Evolutionary conservation across 495 filamentous ascomycete genomes (phyloP).

Genomic region (Penicillium cosmopolitanum): DNA sequence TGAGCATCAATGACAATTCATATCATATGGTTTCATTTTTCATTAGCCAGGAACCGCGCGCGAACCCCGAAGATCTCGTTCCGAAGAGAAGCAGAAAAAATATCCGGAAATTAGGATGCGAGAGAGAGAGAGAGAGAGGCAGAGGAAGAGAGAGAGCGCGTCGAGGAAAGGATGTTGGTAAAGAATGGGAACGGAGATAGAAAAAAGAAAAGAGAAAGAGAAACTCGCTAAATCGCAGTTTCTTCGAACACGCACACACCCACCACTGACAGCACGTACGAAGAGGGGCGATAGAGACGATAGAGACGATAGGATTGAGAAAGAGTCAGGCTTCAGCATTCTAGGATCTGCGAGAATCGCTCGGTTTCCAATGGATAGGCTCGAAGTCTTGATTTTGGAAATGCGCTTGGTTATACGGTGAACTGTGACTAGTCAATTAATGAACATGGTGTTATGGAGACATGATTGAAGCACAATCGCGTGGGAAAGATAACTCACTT

Average conservation of each 20-base stretch:
- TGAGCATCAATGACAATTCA: not conserved
- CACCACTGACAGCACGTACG: too few relatives aligned
- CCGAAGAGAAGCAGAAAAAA: not conserved
- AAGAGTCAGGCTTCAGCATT: not conserved
- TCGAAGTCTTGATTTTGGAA: conserved; percentile 86
- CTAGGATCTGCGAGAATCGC: conserved; percentile 38
- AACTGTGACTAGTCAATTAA: conserved; percentile 56
- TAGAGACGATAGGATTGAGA: not conserved
- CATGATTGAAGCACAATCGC: conserved; percentile 9
- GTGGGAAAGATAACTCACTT: conserved; percentile 33
- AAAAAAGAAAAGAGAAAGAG: not conserved
- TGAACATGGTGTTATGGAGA: conserved; percentile 28
- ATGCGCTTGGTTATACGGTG: conserved; percentile 80
- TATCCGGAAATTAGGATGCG: not conserved
- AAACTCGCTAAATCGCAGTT: not conserved
- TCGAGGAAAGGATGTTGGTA: conserved; percentile 2
- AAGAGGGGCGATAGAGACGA: too few relatives aligned
- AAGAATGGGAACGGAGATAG: conserved; percentile 5
- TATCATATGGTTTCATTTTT: not conserved
- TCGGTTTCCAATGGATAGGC: conserved; percentile 57
- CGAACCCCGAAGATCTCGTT: not conserved
- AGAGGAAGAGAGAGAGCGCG: not conserved
- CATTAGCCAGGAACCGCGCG: not conserved
- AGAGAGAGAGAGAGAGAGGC: too few relatives aligned
- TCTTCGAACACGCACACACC: not conserved